Evolutionary conservation across 768 basidiomycete species (phyloP).

Genomic region (Hydnum rufescens): DNA sequence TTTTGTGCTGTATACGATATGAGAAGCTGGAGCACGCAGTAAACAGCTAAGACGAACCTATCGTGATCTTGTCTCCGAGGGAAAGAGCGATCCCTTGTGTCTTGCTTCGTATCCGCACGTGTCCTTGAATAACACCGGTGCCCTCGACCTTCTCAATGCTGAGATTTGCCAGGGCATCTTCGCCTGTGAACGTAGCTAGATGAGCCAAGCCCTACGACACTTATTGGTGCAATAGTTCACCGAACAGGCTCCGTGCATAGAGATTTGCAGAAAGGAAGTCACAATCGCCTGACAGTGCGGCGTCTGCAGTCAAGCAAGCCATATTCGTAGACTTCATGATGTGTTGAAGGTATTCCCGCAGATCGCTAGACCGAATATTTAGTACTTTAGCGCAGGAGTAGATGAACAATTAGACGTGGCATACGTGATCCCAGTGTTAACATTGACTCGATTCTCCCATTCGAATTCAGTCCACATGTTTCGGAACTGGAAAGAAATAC

Average conservation of each 20-base stretch:
- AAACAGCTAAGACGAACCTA: conserved; percentile 21
- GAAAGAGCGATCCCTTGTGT: conserved; percentile 94
- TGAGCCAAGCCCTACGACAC: not conserved
- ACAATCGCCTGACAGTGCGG: conserved; percentile 79
- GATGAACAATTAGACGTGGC: conserved; percentile 18
- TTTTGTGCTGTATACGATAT: conserved; percentile 11
- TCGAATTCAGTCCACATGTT: conserved; percentile 99
- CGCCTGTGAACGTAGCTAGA: conserved; percentile 31
- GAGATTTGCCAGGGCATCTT: conserved; percentile 90
- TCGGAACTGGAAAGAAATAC: conserved; percentile 45
- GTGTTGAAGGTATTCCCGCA: conserved; percentile 77
- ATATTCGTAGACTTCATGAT: conserved; percentile 97
- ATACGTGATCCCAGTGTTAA: conserved; percentile 63
- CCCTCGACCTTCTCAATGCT: conserved; percentile 73
- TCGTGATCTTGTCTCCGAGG: conserved; percentile 73
- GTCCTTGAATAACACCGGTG: conserved; percentile 63
- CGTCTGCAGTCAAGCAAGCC: conserved; percentile 85
- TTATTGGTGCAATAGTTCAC: conserved; percentile 31
- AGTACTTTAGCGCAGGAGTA: not conserved
- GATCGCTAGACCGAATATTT: conserved; percentile 30
- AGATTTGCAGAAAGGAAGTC: conserved; percentile 94
- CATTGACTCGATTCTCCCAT: conserved; percentile 98
- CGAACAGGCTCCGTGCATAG: conserved; percentile 88
- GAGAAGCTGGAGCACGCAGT: not conserved
- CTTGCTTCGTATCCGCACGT: conserved; percentile 91